These are phyloP conservation scores for Malassezia equina DNA, from an alignment of 1,284 basidiomycete species.

Conservation along the genomic window DNA sequence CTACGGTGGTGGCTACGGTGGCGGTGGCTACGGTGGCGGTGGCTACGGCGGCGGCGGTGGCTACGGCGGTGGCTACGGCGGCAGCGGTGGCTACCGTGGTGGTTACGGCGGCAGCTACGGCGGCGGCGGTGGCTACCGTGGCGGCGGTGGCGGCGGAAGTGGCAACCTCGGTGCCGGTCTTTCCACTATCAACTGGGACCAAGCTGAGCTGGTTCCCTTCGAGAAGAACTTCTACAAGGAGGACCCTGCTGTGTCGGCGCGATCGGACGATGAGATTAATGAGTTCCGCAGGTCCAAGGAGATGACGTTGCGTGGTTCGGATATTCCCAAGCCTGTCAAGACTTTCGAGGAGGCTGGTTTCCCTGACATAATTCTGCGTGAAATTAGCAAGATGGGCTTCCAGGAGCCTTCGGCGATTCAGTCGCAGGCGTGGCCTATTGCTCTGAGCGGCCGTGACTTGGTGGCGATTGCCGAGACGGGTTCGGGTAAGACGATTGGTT, in stretches of 20 bases:
- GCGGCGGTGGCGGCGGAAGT: constrained; percentile 74
- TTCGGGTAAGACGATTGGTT: constrained; percentile 72
- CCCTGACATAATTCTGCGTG: constrained; percentile 87
- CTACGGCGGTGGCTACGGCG: constrained; percentile 27
- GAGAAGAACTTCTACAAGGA: constrained; percentile 93
- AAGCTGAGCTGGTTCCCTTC: constrained; percentile 59
- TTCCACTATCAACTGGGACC: constrained; percentile 72
- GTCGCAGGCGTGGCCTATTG: constrained; percentile 98
- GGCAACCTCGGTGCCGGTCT: constrained; percentile 71
- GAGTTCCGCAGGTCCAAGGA: constrained; percentile 76
- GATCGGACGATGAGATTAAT: constrained; percentile 73
- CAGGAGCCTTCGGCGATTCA: constrained; percentile 81
- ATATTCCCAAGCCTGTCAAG: constrained; percentile 78
- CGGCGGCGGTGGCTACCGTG: constrained; percentile 27
- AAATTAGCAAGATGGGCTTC: constrained; percentile 90
- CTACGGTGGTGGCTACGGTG: constrained; percentile 19
- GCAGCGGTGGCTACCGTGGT: constrained; percentile 33
- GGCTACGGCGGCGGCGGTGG: constrained; percentile 21
- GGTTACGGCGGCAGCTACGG: constrained; percentile 23
- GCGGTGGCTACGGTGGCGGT: constrained; percentile 8
- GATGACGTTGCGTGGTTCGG: constrained; percentile 81
- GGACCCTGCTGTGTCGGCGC: constrained; percentile 70
- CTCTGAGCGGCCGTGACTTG: constrained; percentile 80
- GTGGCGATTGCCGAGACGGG: constrained; percentile 70
- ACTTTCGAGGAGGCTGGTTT: constrained; percentile 90